Conservation (phyloP, 2,329 filamentous ascomycete species). For the Xylaria multiplex region DNA sequence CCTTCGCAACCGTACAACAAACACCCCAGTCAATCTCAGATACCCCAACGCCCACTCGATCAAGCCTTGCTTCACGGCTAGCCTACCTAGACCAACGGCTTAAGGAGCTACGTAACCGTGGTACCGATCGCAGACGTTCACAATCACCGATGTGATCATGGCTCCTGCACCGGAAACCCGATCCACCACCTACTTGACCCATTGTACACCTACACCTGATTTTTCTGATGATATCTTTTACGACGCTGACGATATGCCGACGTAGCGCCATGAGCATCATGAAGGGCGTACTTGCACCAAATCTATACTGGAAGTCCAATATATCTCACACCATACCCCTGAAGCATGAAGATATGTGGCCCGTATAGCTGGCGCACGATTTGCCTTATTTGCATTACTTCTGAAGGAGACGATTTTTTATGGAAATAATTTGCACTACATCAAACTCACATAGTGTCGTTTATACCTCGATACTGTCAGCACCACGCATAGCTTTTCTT, state of each 20-base stretch:
- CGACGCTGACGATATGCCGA: constrained; percentile 42
- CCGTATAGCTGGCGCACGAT: constrained; percentile 14
- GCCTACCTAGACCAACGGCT: constrained; percentile 69
- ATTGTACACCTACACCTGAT: constrained; percentile 44
- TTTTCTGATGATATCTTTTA: constrained; percentile 43
- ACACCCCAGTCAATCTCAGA: constrained; percentile 50
- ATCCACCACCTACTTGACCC: constrained; percentile 33
- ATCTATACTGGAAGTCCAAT: constrained; percentile 30
- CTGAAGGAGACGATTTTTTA: constrained; percentile 3
- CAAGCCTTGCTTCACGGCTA: constrained; percentile 61
- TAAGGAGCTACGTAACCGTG: constrained; percentile 62
- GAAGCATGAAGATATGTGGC: constrained; percentile 25
- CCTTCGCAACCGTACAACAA: constrained; percentile 68
- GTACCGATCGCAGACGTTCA: constrained; percentile 55
- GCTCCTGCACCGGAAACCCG: constrained; percentile 21
- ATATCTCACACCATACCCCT: constrained; percentile 17
- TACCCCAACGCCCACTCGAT: constrained; percentile 49
- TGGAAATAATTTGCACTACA: constrained; percentile 31
- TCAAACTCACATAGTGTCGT: constrained; percentile 13
- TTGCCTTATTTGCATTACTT: constrained; percentile 19
- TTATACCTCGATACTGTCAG: constrained; percentile 16
- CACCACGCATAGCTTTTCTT: constrained; percentile 28
- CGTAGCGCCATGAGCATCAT: constrained; percentile 36
- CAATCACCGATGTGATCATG: constrained; percentile 59
- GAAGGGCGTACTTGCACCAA: constrained; percentile 31